Conservation (phyloP, 2,329 filamentous ascomycete genomes). For the Curvularia sp. region DNA sequence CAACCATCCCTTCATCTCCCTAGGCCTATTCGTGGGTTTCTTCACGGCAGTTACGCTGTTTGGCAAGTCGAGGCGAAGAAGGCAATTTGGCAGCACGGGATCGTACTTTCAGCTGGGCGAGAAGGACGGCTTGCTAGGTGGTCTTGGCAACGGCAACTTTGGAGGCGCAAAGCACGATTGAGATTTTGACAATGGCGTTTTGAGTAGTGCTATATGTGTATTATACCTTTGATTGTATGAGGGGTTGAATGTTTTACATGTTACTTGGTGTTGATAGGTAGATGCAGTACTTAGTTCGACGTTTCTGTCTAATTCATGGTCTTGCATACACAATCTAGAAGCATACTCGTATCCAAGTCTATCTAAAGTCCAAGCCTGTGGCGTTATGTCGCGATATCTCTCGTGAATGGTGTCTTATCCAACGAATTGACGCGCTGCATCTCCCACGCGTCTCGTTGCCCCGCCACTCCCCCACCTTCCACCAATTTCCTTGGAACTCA, state of each 20-base stretch:
- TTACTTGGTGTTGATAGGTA: background rate
- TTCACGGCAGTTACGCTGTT: slow-evolving; percentile 56
- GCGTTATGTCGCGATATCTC: background rate
- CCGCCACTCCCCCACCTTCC: background rate
- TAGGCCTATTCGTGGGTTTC: slow-evolving; percentile 65
- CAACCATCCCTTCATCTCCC: slow-evolving; percentile 55
- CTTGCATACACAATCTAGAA: background rate
- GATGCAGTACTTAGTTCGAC: background rate
- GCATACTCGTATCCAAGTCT: too few species aligned
- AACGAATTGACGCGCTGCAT: background rate
- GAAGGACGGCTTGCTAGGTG: slow-evolving; percentile 70
- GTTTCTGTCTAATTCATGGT: background rate
- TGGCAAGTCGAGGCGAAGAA: slow-evolving; percentile 43
- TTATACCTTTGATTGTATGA: slow-evolving; percentile 16
- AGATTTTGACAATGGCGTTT: slow-evolving; percentile 2
- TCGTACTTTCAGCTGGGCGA: slow-evolving; percentile 70
- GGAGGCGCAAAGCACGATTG: slow-evolving; percentile 46
- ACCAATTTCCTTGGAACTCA: background rate
- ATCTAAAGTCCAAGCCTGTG: too few species aligned
- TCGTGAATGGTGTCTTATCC: background rate
- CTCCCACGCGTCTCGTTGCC: slow-evolving; percentile 2
- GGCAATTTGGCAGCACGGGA: slow-evolving; percentile 60
- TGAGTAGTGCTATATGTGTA: slow-evolving; percentile 8
- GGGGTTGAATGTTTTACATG: slow-evolving; percentile 1
- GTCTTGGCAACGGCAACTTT: slow-evolving; percentile 56